Base-by-base conservation (phyloP, 257 asterid species). In the Solanum stenotomum region DNA sequence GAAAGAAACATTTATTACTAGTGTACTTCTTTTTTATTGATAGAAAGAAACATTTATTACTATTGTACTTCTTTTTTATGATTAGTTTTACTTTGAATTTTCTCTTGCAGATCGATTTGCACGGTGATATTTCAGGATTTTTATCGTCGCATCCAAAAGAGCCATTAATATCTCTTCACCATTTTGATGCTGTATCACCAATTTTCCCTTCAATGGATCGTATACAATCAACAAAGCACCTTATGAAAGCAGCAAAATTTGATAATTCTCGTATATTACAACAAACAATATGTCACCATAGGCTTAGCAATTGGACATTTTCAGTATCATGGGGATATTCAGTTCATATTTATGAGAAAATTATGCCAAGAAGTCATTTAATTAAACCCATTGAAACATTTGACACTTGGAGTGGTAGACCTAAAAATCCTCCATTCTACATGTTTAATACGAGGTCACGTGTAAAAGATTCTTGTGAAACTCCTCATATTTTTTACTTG, bases 311-410 rank as follows among this genome's bases (percentile, higher is more conserved):
- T 74, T 74, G 82, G 82, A 74, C 82, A 35, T 35, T 74, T 74
- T 74, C 82, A 35, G 29, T 74, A 5, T 74, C 82, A 35, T 74
- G 82, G 82, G 82, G 82, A 35, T 74, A 74, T 74, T 74, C 82
- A 35, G 1, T 35, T 74, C 82, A 74, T 20, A 10, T 74, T 74
- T 74, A 74, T 3, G 49, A 74, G 49, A 74, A 74, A 35, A 74
- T 74, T 74, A 35, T 74, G 82, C 49, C 82, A 4, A 9, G 82
- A 0, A 34, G 82, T 35, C 16, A 74, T 74, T 74, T 74, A 37
- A 20, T 92, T 31, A 81, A 63, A 76, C 95, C 95, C 8, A 89
- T 94, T 18, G 94, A 92, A 31, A 92, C 95, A 2, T 94, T 94
- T 38, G 40, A 13, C 31, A 88, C 93, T 2, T 93, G 96, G 94